Conservation (phyloP, 495 filamentous ascomycete genomes). For the Aspergillus cristatus region DNA sequence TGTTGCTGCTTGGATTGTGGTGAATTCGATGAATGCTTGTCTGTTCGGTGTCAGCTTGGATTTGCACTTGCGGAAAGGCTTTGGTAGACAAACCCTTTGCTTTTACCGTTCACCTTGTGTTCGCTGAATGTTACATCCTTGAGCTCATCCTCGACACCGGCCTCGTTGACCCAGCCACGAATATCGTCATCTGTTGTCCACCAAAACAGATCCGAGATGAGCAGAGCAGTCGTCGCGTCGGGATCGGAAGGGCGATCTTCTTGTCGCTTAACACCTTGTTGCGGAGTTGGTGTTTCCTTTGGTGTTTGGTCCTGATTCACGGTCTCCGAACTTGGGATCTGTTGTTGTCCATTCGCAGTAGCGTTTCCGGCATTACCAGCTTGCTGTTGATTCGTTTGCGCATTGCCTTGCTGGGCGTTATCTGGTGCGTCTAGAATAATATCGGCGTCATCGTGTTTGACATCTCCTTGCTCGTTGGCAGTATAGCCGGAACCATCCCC, state of each 20-base stretch:
- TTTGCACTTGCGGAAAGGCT: neutral
- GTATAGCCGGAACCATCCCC: conserved; percentile 59
- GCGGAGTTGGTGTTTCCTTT: conserved; percentile 19
- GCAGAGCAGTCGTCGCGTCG: conserved; percentile 69
- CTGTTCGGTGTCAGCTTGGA: conserved; percentile 34
- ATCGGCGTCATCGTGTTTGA: conserved; percentile 40
- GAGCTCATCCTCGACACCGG: conserved; percentile 69
- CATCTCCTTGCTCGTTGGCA: conserved; percentile 38
- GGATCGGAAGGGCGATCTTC: conserved; percentile 72
- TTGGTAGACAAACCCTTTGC: conserved; percentile 66
- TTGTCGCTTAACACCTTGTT: conserved; percentile 71
- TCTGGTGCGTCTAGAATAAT: conserved; percentile 32
- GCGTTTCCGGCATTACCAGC: conserved; percentile 13
- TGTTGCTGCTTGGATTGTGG: conserved; percentile 73
- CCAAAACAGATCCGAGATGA: conserved; percentile 87
- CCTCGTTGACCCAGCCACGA: conserved; percentile 74
- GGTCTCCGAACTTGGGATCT: conserved; percentile 14
- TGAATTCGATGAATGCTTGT: conserved; percentile 85
- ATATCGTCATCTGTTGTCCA: conserved; percentile 96
- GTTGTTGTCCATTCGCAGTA: conserved; percentile 12
- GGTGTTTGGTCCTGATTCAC: conserved; percentile 9
- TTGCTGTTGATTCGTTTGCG: conserved; percentile 10
- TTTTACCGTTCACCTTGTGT: conserved; percentile 98
- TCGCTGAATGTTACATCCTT: conserved; percentile 94
- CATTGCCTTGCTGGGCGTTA: conserved; percentile 9